A percentile compares a stretch with the other conserved stretches of the same genome.
Evolutionary conservation across 768 basidiomycete genomes (phyloP).

Genomic region (Leccinum subgranulosum): DNA sequence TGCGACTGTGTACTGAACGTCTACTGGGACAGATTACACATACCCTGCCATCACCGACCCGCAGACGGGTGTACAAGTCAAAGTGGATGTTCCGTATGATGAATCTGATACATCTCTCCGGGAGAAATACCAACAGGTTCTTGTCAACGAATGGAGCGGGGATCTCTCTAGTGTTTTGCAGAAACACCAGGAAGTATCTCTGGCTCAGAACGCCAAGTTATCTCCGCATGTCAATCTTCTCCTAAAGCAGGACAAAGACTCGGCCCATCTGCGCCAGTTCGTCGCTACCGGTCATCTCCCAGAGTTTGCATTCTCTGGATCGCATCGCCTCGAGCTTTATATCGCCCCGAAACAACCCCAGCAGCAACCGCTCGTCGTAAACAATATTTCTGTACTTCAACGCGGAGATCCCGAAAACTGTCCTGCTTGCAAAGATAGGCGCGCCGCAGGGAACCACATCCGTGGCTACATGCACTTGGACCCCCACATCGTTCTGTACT

Average conservation of each 20-base stretch:
- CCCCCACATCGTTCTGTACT: slow-evolving; percentile 11
- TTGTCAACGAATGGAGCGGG: slow-evolving; percentile 2
- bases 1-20: not conserved
- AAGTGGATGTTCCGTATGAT: slow-evolving; percentile 16
- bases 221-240: slow-evolving; percentile 2
- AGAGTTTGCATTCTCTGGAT: slow-evolving; percentile 19
- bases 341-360: slow-evolving; percentile 1
- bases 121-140: slow-evolving; percentile 2
- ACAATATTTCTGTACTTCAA: slow-evolving; percentile 13
- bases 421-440: slow-evolving; percentile 11
- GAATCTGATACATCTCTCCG: not conserved
- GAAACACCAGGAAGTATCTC: not conserved
- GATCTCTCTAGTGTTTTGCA: not conserved
- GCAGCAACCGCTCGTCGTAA: not conserved
- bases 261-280: slow-evolving; percentile 6
- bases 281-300: slow-evolving; percentile 3
- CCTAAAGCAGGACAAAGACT: not conserved
- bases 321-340: slow-evolving; percentile 20
- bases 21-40: slow-evolving; percentile 14
- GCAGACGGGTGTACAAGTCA: not conserved
- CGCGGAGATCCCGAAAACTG: slow-evolving; percentile 10
- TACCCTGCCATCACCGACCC: slow-evolving; percentile 18
- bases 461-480: slow-evolving; percentile 18
- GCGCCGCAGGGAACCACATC: slow-evolving; percentile 7
- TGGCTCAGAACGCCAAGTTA: not conserved